Conservation (phyloP, 257 asterid species). For the Coffea eugenioides region DNA sequence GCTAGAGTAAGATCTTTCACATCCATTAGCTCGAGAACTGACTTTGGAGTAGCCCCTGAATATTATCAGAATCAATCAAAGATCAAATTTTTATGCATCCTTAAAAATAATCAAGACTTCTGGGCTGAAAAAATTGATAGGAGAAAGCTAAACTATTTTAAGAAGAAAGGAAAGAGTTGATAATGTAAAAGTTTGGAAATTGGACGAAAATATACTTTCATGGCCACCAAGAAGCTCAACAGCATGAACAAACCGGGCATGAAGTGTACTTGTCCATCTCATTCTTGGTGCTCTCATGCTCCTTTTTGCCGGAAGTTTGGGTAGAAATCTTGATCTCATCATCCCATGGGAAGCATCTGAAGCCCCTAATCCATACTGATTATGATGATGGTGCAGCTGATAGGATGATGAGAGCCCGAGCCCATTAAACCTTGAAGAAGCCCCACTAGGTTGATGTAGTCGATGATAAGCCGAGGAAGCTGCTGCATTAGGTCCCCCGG, state of each 20-base stretch:
- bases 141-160: background rate
- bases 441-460: background rate
- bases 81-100: background rate
- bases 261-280: slow-evolving; percentile 95
- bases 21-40: slow-evolving; percentile 92
- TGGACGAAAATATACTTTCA: slow-evolving; percentile 55
- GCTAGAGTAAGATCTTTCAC: slow-evolving; percentile 92
- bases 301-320: slow-evolving; percentile 59
- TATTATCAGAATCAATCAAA: slow-evolving; percentile 1
- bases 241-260: slow-evolving; percentile 91
- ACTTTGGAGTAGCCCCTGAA: slow-evolving; percentile 91
- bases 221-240: slow-evolving; percentile 98
- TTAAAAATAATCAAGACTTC: background rate
- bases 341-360: slow-evolving; percentile 46
- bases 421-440: slow-evolving; percentile 27
- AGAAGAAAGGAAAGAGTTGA: background rate
- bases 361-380: slow-evolving; percentile 38
- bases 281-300: slow-evolving; percentile 93
- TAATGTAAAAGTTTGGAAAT: background rate
- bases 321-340: slow-evolving; percentile 72
- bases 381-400: slow-evolving; percentile 21
- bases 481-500: slow-evolving; percentile 17
- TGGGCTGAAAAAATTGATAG: background rate
- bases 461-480: slow-evolving; percentile 27
- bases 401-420: slow-evolving; percentile 38